Evolutionary conservation across 306 rosid genomes (phyloP), one percentile per base, ranked within the genome.

Genomic region (Pterocarpus macrocarpus): DNA sequence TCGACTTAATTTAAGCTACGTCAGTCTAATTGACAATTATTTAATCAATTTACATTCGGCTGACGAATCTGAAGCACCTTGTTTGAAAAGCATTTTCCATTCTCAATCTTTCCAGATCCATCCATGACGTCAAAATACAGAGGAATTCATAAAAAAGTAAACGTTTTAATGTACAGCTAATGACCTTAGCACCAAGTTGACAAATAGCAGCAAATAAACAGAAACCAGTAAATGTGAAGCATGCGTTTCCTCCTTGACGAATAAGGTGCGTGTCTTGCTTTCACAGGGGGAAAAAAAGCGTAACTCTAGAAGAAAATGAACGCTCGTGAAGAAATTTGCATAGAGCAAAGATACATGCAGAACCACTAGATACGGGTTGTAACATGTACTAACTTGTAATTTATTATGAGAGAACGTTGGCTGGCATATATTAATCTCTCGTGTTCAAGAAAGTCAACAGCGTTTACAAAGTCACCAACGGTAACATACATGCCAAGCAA

Each of bases 181-280:
- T 49, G 71, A 78, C 44, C 45, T 71, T 28, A 35, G 44, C 77
- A 36, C n/a, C 30, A 71, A 33, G 82, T 71, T 83, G 82, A 77
- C 79, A 62, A 36, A 63, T 44, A 49, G 33, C 73, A 59, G 0
- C 13, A 5, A 62, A 10, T 36, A 49, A 75, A 66, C 47, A 76
- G 2, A 73, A 64, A 73, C 16, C 2, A 35, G 5, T 8, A 11
- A 67, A 66, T 22, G 80, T 34, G 64, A 13, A 57, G 17, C 13
- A 36, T 64, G 74, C 81, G 38, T 73, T 81, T 73, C 75, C 72
- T 72, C 43, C 45, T 49, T 64, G 50, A 44, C 62, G 73, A 38
- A 33, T 55, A 81, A 52, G 33, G 49, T 43, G 11, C 49, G 49
- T 43, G 49, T 8, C 6, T 43, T 43, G 49, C 49, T 43, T 8